Evolutionary conservation across 2,329 filamentous ascomycete genomes (phyloP).

Genomic region (Pseudogymnoascus sp.): DNA sequence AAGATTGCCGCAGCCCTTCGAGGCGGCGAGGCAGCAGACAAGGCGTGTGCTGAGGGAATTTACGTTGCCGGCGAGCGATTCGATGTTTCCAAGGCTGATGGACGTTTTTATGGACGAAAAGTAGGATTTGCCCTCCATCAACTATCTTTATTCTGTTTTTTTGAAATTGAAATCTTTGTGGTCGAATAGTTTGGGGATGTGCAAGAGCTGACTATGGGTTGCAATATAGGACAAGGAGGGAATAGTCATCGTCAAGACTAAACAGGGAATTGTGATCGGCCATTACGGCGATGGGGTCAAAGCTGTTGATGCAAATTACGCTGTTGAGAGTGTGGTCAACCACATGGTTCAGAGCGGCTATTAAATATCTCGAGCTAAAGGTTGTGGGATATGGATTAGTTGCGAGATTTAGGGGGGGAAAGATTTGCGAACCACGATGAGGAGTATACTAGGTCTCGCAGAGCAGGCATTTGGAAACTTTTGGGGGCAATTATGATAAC

Average conservation of each 20-base stretch:
- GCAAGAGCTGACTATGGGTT: not conserved
- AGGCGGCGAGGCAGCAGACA: constrained; percentile 46
- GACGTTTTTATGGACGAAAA: constrained; percentile 79
- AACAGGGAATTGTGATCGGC: constrained; percentile 78
- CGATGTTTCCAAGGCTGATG: constrained; percentile 68
- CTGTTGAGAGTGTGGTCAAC: constrained; percentile 76
- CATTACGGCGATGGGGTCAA: constrained; percentile 72
- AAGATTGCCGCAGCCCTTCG: constrained; percentile 46
- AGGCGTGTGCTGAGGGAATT: constrained; percentile 65
- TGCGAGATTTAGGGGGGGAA: too few species aligned
- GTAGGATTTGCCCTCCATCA: constrained; percentile 40
- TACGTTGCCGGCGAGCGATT: constrained; percentile 72
- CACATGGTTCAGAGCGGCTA: constrained; percentile 72
- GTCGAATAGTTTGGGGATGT: not conserved
- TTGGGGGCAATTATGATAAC: too few species aligned
- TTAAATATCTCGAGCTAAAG: constrained; percentile 38
- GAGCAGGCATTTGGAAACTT: too few species aligned
- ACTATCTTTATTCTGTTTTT: not conserved
- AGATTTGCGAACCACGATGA: too few species aligned
- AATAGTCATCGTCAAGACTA: constrained; percentile 76
- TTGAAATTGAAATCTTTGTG: not conserved
- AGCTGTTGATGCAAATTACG: constrained; percentile 68
- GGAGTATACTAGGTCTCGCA: too few species aligned
- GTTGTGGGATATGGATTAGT: too few species aligned
- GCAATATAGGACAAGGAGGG: constrained; percentile 64